Conservation (phyloP, 2,329 filamentous ascomycete species). For the Pleoardoris graminearum region DNA sequence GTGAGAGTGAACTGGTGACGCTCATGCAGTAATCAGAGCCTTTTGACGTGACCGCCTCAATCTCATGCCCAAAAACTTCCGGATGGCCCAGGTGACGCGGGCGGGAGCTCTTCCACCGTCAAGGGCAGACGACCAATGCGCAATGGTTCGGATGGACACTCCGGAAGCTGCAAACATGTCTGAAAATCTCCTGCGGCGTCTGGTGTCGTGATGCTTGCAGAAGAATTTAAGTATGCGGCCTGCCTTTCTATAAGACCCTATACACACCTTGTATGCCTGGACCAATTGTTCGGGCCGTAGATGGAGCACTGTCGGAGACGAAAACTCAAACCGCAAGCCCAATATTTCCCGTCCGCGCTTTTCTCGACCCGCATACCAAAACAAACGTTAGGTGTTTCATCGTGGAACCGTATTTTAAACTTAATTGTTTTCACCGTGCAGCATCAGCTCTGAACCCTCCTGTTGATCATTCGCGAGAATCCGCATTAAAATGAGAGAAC, state of each 20-base stretch:
- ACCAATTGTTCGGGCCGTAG: slow-evolving; percentile 8
- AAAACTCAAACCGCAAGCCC: slow-evolving; percentile 1
- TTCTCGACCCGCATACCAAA: background rate
- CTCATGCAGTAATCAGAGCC: background rate
- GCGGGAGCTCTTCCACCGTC: background rate
- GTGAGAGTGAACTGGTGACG: background rate
- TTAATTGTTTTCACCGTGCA: too few species aligned
- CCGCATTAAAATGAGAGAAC: too few species aligned
- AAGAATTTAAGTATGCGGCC: background rate
- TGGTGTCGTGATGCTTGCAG: background rate
- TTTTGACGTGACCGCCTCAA: background rate
- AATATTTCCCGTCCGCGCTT: background rate
- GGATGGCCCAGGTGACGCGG: background rate
- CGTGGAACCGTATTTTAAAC: slow-evolving; percentile 5
- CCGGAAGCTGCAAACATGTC: too few species aligned
- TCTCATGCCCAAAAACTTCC: background rate
- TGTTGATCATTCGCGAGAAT: too few species aligned
- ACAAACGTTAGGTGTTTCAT: too few species aligned
- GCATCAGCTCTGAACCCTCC: too few species aligned
- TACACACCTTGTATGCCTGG: background rate
- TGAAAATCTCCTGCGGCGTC: background rate
- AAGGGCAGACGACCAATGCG: background rate
- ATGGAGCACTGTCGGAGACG: too few species aligned
- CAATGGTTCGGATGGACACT: too few species aligned
- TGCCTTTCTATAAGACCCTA: background rate